Percentiles rank a stretch among this genome's conserved stretches.
Evolutionary conservation across 371 early-diverging fungal species (phyloP).

Genomic region (Mucor lusitanicus): DNA sequence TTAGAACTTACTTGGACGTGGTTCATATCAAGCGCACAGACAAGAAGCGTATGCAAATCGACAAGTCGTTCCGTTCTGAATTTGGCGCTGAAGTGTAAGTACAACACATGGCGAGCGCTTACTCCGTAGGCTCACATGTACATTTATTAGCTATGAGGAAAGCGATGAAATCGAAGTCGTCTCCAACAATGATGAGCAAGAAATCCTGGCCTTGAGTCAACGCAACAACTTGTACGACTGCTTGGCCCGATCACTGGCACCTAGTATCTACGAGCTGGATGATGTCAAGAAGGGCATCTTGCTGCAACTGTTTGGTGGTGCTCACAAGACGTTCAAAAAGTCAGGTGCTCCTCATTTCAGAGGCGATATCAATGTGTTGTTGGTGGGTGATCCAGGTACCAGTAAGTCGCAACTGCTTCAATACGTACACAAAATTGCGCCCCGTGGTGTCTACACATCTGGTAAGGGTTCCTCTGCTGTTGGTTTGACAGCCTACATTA

Average conservation of each 20-base stretch:
- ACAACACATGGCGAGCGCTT: background rate
- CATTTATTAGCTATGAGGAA: conserved; percentile 54
- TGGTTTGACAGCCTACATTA: conserved; percentile 99
- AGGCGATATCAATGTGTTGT: conserved; percentile 97
- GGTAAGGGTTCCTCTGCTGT: conserved; percentile 99
- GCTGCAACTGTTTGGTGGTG: conserved; percentile 98
- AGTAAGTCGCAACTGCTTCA: conserved; percentile 97
- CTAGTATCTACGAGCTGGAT: conserved; percentile 97
- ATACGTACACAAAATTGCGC: conserved; percentile 95
- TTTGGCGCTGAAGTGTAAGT: conserved; percentile 53
- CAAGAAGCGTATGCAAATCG: conserved; percentile 66
- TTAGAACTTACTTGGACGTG: conserved; percentile 97
- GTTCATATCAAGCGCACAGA: conserved; percentile 88
- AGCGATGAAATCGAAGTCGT: conserved; percentile 65
- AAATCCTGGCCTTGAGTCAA: conserved; percentile 64
- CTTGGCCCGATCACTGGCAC: conserved; percentile 88
- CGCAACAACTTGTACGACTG: conserved; percentile 78
- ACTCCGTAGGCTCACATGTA: background rate
- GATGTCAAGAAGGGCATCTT: conserved; percentile 98
- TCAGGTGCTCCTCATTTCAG: conserved; percentile 77
- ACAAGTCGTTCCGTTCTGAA: conserved; percentile 36
- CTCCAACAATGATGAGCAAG: conserved; percentile 62
- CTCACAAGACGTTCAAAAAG: conserved; percentile 73
- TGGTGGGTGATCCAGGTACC: conserved; percentile 99
- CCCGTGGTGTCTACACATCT: conserved; percentile 98